These are phyloP conservation scores for Eucalyptus shirleyi DNA, from an alignment of 345 rosid genomes.

Conservation along the genomic window DNA sequence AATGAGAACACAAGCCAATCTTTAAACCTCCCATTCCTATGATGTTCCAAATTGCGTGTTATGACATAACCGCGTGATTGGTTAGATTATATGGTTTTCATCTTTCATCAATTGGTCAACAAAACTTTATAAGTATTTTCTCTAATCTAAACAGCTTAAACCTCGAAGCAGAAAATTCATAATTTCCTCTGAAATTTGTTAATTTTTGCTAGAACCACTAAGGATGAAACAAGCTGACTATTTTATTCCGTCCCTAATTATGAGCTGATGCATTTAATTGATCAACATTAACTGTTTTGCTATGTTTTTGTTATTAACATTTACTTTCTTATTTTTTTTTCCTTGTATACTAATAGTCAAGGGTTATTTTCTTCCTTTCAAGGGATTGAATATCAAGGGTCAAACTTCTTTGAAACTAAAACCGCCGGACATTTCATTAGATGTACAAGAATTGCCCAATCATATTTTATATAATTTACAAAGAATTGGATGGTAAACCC, in stretches of 20 bases:
- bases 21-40: neutral
- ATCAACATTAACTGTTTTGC: neutral
- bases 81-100: neutral
- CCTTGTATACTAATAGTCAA: neutral
- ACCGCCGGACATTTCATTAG: neutral
- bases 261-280: neutral
- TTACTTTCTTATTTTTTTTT: neutral
- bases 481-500: no score
- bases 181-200: neutral
- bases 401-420: neutral
- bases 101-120: neutral
- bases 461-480: no score
- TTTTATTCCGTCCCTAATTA: neutral
- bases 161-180: neutral
- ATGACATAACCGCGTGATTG: fast-evolving
- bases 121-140: neutral
- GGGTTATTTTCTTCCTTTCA: neutral
- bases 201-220: neutral
- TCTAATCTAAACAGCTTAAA: neutral
- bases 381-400: neutral
- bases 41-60: neutral
- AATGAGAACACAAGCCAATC: neutral
- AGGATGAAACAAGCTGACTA: neutral
- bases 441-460: fast-evolving
- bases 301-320: neutral